Base-by-base conservation (phyloP, 805 yeast species). In the Sugiyamaella chiloensis region DNA sequence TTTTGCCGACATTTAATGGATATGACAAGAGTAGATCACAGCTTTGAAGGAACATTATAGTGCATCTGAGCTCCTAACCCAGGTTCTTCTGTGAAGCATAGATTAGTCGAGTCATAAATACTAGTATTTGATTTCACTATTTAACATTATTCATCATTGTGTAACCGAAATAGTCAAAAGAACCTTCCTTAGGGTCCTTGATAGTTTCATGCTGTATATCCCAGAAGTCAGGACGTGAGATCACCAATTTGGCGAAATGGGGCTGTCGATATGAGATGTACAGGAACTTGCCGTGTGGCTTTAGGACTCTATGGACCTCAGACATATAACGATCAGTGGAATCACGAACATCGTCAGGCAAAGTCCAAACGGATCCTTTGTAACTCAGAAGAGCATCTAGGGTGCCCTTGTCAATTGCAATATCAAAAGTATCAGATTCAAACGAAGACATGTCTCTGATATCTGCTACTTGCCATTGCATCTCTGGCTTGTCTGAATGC, bases 1-100 rank as follows among this genome's bases (percentile, higher is more conserved):
- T 42, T 52, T 54, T 16, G 48, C 41, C 19, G 49, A 46, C 50
- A 43, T 45, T 12, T n/a, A n/a, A n/a, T n/a, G n/a, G n/a, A n/a
- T n/a, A n/a, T n/a, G n/a, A n/a, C n/a, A n/a, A n/a, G n/a, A n/a
- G n/a, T n/a, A n/a, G n/a, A n/a, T n/a, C n/a, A n/a, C n/a, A n/a
- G n/a, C n/a, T n/a, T n/a, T n/a, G n/a, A n/a, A n/a, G n/a, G n/a
- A n/a, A n/a, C n/a, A n/a, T n/a, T n/a, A n/a, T n/a, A n/a, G n/a
- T n/a, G n/a, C n/a, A n/a, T n/a, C n/a, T n/a, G n/a, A n/a, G n/a
- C n/a, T n/a, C n/a, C n/a, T n/a, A n/a, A n/a, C n/a, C n/a, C n/a
- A n/a, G n/a, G n/a, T n/a, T n/a, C n/a, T n/a, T n/a, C n/a, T n/a
- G n/a, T n/a, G n/a, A n/a, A n/a, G n/a, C n/a, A n/a, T n/a, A n/a